Evolutionary conservation across 495 filamentous ascomycete species (phyloP).

Genomic region (Astrothelium macrocarpum): DNA sequence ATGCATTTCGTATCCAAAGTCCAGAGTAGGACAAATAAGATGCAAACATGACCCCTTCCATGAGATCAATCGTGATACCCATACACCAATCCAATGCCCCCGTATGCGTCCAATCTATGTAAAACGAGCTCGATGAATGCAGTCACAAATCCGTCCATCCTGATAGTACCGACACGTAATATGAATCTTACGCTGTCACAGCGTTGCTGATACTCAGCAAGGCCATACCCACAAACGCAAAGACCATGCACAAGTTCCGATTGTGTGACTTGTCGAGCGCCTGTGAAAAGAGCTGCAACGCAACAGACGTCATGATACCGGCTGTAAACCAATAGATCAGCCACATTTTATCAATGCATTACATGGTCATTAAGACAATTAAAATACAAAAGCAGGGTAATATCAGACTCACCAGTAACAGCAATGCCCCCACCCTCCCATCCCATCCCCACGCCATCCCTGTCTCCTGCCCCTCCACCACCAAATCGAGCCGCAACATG

Average conservation of each 20-base stretch:
- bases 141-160: neutral
- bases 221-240: conserved; percentile 84
- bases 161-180: neutral
- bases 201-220: conserved; percentile 81
- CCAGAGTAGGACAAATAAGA: neutral
- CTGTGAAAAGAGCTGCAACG: conserved; percentile 80
- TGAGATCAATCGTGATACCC: neutral
- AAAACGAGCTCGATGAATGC: neutral
- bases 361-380: neutral
- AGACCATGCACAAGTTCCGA: conserved; percentile 66
- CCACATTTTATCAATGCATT: neutral
- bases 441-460: conserved; percentile 46
- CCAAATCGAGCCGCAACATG: conserved; percentile 37
- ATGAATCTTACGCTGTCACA: conserved; percentile 46
- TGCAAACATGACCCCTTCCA: neutral
- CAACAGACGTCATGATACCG: conserved; percentile 91
- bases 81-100: neutral
- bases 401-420: conserved; percentile 40
- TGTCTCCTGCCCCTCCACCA: conserved; percentile 24
- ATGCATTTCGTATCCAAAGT: neutral
- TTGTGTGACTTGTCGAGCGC: conserved; percentile 73
- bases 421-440: conserved; percentile 89
- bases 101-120: neutral
- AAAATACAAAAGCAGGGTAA: neutral
- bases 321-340: conserved; percentile 32